These are phyloP conservation scores for Alternaria metachromatica DNA, from an alignment of 2,329 filamentous ascomycete species.

Conservation along the genomic window DNA sequence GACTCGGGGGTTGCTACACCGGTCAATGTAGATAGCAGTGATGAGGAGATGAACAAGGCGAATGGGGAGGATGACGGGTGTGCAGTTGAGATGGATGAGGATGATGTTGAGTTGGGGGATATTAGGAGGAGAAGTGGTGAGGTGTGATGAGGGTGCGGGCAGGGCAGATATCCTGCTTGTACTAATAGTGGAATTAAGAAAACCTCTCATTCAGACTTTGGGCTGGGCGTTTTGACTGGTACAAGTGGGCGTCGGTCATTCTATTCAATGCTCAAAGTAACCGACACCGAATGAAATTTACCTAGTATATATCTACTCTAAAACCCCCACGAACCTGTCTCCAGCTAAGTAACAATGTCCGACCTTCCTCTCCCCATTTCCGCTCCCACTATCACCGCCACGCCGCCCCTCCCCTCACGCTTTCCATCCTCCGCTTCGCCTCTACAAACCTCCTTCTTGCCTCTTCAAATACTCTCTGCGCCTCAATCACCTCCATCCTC, in stretches of 20 bases:
- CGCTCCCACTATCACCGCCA: neutral
- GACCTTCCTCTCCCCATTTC: neutral
- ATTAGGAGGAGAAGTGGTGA: neutral
- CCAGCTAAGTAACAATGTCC: neutral
- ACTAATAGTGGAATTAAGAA: too few species aligned
- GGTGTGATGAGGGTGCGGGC: neutral
- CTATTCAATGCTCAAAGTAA: too few species aligned
- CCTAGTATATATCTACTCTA: neutral
- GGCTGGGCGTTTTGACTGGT: too few species aligned
- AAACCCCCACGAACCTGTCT: neutral
- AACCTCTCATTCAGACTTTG: too few species aligned
- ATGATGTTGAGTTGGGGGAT: neutral
- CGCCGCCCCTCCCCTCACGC: neutral
- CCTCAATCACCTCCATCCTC: conserved; percentile 3
- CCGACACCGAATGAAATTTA: too few species aligned
- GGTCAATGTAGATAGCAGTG: neutral
- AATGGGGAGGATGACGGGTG: neutral
- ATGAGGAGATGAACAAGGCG: neutral
- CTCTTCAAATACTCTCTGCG: neutral
- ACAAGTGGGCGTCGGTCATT: too few species aligned
- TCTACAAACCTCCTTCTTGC: conserved; percentile 7
- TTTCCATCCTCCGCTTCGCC: conserved; percentile 8
- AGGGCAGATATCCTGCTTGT: too few species aligned
- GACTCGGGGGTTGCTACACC: neutral
- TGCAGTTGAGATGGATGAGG: neutral